Conservation (phyloP, 2,329 filamentous ascomycete species). For the Emergomyces africanus region DNA sequence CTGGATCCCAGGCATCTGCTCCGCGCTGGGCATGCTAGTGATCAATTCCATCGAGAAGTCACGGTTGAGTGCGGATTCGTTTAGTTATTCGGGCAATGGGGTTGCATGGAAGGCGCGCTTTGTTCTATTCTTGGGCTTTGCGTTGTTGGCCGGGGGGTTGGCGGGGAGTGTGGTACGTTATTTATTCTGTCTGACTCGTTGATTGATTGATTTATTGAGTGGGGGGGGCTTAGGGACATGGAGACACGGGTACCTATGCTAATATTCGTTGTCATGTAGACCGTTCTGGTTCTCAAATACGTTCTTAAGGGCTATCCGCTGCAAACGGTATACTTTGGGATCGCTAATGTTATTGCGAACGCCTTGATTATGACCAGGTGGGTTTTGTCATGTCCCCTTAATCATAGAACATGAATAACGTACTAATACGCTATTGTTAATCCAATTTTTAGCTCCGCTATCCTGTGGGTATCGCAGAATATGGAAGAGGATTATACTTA, state of each 20-base stretch:
- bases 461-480: slow-evolving; percentile 59
- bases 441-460: slow-evolving; percentile 38
- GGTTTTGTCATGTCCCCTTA: slow-evolving; percentile 13
- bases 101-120: slow-evolving; percentile 59
- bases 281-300: slow-evolving; percentile 57
- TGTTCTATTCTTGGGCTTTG: slow-evolving; percentile 57
- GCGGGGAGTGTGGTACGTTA: slow-evolving; percentile 47
- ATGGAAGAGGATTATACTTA: slow-evolving; percentile 64
- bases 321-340: slow-evolving; percentile 54
- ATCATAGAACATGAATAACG: neutral
- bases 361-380: slow-evolving; percentile 55
- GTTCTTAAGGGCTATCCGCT: slow-evolving; percentile 46
- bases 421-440: neutral
- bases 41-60: slow-evolving; percentile 62
- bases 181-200: neutral
- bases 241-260: neutral
- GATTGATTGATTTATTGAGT: too few species aligned
- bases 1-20: slow-evolving; percentile 61
- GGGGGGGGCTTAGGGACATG: too few species aligned
- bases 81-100: slow-evolving; percentile 51
- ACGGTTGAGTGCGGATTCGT: slow-evolving; percentile 49
- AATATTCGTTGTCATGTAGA: slow-evolving; percentile 21
- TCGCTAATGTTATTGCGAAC: slow-evolving; percentile 54
- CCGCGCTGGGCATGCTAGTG: slow-evolving; percentile 55
- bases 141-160: slow-evolving; percentile 53